Percentiles rank a stretch among this genome's conserved stretches.
These are phyloP conservation scores for Aspergillus nanangensis DNA, from an alignment of 495 filamentous ascomycete species.

Conservation along the genomic window DNA sequence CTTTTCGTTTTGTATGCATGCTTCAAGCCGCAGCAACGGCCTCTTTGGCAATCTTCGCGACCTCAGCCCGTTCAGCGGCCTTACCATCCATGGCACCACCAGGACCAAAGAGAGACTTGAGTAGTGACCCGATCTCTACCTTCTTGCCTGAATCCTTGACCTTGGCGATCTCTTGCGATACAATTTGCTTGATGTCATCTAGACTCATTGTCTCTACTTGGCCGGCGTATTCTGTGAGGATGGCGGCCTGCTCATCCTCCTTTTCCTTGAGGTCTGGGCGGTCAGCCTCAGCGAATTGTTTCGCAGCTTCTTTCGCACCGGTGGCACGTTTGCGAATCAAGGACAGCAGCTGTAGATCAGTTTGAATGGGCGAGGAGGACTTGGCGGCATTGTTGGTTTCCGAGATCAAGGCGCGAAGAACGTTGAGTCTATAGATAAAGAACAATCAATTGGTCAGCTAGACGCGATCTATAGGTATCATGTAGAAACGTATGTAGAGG, in stretches of 20 bases:
- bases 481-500: too few species aligned
- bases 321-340: slow-evolving; percentile 52
- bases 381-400: slow-evolving; percentile 62
- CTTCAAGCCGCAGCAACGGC: slow-evolving; percentile 19
- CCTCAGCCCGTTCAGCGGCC: slow-evolving; percentile 46
- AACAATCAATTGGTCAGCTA: not conserved
- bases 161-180: slow-evolving; percentile 37
- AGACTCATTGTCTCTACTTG: slow-evolving; percentile 45
- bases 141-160: slow-evolving; percentile 40
- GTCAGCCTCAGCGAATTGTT: slow-evolving; percentile 47
- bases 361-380: slow-evolving; percentile 51
- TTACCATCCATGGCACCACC: slow-evolving; percentile 49
- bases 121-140: slow-evolving; percentile 38
- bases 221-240: slow-evolving; percentile 55
- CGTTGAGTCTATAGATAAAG: slow-evolving; percentile 39
- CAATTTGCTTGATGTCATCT: slow-evolving; percentile 45
- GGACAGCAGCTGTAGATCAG: slow-evolving; percentile 54
- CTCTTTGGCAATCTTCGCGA: slow-evolving; percentile 44
- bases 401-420: slow-evolving; percentile 56
- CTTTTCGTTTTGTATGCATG: slow-evolving; percentile 12
- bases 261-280: slow-evolving; percentile 53
- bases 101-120: slow-evolving; percentile 44
- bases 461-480: too few species aligned
- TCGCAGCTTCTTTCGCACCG: slow-evolving; percentile 43
- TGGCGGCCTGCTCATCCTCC: slow-evolving; percentile 49